A percentile compares a stretch with the other conserved stretches of the same genome.
phyloP scores from a whole-genome alignment of 1,284 basidiomycete genomes.

The Ustilago loliicola region DNA sequence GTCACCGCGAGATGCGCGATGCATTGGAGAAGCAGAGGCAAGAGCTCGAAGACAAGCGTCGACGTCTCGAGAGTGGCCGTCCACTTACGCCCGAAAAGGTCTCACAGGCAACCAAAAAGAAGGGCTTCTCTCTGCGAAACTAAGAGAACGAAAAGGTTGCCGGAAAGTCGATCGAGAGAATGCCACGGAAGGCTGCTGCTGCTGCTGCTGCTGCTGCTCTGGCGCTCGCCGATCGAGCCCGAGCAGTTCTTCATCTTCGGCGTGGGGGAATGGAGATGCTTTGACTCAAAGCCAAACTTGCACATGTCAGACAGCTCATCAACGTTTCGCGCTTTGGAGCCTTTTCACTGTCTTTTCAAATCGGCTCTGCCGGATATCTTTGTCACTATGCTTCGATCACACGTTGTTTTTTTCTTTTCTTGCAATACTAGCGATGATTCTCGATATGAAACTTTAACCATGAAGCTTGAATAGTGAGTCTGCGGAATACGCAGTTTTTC shows the following conservation, averaged over 20 bases:
- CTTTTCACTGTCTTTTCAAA: neutral
- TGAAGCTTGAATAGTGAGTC: neutral
- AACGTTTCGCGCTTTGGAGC: neutral
- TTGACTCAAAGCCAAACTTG: conserved; percentile 1
- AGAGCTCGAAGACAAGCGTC: conserved; percentile 97
- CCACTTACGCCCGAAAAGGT: conserved; percentile 85
- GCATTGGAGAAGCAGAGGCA: conserved; percentile 90
- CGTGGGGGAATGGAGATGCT: neutral
- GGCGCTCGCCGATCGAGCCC: conserved; percentile 1
- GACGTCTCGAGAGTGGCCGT: conserved; percentile 84
- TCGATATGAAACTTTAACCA: conserved; percentile 17
- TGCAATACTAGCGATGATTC: conserved; percentile 35
- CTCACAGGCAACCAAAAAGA: conserved; percentile 63
- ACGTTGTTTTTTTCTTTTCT: conserved; percentile 9
- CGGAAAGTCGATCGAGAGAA: neutral
- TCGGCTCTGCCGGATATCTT: neutral
- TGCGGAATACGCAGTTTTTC: neutral
- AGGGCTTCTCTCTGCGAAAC: conserved; percentile 64
- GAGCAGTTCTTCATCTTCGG: neutral
- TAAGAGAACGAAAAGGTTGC: conserved; percentile 20
- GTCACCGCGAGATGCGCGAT: conserved; percentile 69
- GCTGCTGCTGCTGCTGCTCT: neutral
- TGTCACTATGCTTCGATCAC: neutral
- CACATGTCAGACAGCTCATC: conserved; percentile 2
- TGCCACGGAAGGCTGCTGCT: neutral